phyloP scores from a whole-genome alignment of 805 yeast genomes.

The Cyberlindnera petersonii region DNA sequence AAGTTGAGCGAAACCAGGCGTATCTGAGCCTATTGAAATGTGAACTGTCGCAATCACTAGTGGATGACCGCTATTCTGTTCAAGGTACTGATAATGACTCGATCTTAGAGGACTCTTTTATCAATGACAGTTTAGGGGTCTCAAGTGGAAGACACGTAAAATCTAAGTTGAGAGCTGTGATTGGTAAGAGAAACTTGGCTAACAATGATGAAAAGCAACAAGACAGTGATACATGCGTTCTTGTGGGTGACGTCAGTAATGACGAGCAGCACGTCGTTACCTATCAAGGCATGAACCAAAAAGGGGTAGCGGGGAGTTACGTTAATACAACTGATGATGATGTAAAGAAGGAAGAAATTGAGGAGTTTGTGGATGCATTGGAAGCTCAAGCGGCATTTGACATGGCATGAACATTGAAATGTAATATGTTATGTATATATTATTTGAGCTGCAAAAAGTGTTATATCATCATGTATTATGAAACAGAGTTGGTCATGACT shows the following conservation, averaged over 20 bases:
- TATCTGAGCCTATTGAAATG: slow-evolving; percentile 35
- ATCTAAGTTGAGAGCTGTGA: too few relatives aligned
- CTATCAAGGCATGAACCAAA: too few relatives aligned
- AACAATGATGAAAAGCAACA: neutral
- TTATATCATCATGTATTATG: neutral
- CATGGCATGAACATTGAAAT: neutral
- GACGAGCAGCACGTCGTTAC: too few relatives aligned
- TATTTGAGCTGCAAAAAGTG: too few relatives aligned
- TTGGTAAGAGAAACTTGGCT: slow-evolving; percentile 11
- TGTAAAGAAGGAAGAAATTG: slow-evolving; percentile 1
- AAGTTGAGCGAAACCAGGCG: slow-evolving; percentile 41
- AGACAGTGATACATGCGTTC: neutral
- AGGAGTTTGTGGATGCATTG: slow-evolving; percentile 11
- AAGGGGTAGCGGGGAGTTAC: neutral
- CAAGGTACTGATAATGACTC: slow-evolving; percentile 18
- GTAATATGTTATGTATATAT: too few relatives aligned
- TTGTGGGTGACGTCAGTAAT: slow-evolving; percentile 4
- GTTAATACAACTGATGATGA: slow-evolving; percentile 1
- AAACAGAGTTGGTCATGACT: too few relatives aligned
- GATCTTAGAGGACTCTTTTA: slow-evolving; percentile 4
- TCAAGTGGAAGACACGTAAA: too few relatives aligned
- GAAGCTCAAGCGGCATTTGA: neutral
- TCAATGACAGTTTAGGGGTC: too few relatives aligned
- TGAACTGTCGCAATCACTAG: slow-evolving; percentile 10
- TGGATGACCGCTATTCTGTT: slow-evolving; percentile 1